phyloP scores from a whole-genome alignment of 2,329 filamentous ascomycete genomes.

The Lachnum nothofagi region DNA sequence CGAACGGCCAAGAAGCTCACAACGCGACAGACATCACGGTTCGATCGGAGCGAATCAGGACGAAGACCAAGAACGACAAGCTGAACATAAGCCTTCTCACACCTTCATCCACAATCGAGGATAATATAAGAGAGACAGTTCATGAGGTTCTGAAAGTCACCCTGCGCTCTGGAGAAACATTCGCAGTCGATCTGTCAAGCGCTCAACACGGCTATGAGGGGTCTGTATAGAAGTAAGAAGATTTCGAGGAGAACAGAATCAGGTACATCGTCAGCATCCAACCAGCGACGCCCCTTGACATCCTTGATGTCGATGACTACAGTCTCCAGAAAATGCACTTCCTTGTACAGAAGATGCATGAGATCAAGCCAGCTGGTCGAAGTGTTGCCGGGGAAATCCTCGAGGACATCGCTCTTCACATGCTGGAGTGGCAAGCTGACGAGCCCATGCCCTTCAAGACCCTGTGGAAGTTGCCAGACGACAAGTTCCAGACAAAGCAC shows the following conservation, averaged over 20 bases:
- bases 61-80: background rate
- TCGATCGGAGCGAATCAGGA: background rate
- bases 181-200: constrained; percentile 1
- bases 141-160: constrained; percentile 5
- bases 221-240: background rate
- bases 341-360: background rate
- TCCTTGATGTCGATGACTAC: background rate
- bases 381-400: background rate
- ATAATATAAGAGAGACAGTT: background rate
- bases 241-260: background rate
- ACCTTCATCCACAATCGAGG: background rate
- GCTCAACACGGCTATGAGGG: constrained; percentile 5
- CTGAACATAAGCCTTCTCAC: background rate
- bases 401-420: background rate
- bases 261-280: background rate
- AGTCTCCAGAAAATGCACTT: background rate
- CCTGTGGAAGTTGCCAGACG: background rate
- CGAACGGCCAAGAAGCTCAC: background rate
- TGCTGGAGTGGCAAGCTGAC: background rate
- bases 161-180: constrained; percentile 2
- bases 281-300: background rate
- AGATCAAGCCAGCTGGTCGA: background rate
- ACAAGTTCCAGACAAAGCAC: background rate
- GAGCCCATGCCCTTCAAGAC: background rate
- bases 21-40: background rate